Conservation (phyloP, 202 grass and related monocot genomes). For the Bolboschoenoplectus hybrid region DNA sequence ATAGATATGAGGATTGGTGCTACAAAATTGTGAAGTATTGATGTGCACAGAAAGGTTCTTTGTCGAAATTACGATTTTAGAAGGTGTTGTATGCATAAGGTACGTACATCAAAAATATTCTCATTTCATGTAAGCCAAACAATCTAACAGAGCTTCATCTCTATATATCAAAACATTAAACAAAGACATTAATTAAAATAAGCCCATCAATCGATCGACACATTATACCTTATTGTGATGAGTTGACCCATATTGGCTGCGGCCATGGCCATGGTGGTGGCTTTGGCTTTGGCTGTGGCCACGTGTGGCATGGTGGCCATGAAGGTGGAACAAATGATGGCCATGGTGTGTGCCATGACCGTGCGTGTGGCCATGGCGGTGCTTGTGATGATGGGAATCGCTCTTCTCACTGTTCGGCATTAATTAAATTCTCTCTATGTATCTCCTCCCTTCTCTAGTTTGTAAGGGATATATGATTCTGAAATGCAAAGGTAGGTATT, state of each 20-base stretch:
- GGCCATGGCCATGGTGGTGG: slow-evolving; percentile 1
- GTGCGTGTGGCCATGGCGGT: background rate
- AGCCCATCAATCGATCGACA: background rate
- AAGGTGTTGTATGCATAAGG: background rate
- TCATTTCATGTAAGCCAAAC: background rate
- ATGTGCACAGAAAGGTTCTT: background rate
- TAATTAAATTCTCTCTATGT: background rate
- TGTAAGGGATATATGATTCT: background rate
- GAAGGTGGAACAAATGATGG: background rate
- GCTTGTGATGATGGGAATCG: slow-evolving; percentile 17
- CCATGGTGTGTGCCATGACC: background rate
- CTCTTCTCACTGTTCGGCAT: slow-evolving; percentile 28
- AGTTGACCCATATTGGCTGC: slow-evolving; percentile 16
- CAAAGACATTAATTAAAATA: background rate
- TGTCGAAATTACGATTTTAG: background rate
- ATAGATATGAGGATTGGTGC: background rate
- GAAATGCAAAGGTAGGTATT: background rate
- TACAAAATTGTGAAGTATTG: background rate
- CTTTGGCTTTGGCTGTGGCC: background rate
- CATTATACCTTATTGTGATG: slow-evolving; percentile 10
- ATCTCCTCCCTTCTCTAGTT: background rate
- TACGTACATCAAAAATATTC: background rate
- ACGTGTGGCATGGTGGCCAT: background rate
- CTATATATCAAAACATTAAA: background rate
- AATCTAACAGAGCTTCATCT: background rate